A percentile compares a stretch with the other conserved stretches of the same genome.
phyloP scores from a whole-genome alignment of 345 rosid genomes.

The Aegle marmelos region DNA sequence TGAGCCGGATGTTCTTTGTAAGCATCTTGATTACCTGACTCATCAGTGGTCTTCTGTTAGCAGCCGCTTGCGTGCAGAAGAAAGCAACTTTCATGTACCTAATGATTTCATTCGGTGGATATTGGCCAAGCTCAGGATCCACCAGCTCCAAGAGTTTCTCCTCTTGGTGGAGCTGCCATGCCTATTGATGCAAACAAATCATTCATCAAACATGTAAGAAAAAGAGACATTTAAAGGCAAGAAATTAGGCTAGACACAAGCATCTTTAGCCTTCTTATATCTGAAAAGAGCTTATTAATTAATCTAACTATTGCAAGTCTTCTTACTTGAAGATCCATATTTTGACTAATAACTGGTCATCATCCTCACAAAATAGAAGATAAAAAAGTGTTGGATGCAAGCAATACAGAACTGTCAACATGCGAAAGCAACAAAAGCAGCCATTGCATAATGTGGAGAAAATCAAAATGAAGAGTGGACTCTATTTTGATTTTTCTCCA shows the following conservation, averaged over 20 bases:
- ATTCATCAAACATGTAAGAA: background rate
- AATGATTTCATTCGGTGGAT: constrained; percentile 43
- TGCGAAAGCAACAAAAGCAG: constrained; percentile 5
- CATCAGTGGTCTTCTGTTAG: constrained; percentile 56
- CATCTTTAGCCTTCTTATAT: background rate
- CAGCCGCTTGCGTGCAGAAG: constrained; percentile 62
- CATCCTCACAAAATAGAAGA: background rate
- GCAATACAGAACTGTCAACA: constrained; percentile 1
- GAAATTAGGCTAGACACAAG: background rate
- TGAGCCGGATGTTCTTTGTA: constrained; percentile 39
- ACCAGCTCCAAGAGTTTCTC: constrained; percentile 49
- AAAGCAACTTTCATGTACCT: constrained; percentile 63
- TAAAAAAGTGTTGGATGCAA: background rate
- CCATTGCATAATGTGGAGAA: background rate
- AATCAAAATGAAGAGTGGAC: too few relatives aligned
- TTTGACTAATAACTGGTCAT: background rate
- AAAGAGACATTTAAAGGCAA: background rate
- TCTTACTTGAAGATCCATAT: background rate
- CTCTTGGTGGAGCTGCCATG: constrained; percentile 58
- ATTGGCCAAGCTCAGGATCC: constrained; percentile 52
- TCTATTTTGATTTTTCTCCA: too few relatives aligned
- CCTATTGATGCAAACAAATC: constrained; percentile 32
- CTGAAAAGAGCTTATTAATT: background rate
- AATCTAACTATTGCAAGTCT: background rate
- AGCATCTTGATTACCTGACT: constrained; percentile 71